phyloP scores from a whole-genome alignment of 768 basidiomycete genomes.

The Daedalea quercina region DNA sequence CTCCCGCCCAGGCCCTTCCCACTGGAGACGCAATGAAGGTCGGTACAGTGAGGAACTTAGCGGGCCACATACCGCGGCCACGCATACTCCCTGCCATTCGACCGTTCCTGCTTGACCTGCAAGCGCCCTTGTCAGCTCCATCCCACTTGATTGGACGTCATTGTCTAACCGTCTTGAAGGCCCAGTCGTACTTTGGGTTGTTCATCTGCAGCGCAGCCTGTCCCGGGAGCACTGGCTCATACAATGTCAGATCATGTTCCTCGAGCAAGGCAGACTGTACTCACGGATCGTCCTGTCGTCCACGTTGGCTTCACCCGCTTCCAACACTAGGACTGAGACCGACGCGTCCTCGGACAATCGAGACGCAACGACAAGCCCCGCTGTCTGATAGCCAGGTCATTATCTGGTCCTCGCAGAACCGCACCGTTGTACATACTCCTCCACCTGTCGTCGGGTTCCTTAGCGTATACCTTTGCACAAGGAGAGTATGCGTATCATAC shows the following conservation, averaged over 20 bases:
- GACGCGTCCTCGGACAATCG: constrained; percentile 30
- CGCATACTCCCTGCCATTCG: not conserved
- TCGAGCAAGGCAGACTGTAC: not conserved
- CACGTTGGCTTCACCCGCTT: constrained; percentile 19
- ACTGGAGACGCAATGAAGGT: not conserved
- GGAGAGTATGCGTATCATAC: not conserved
- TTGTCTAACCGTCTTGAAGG: constrained; percentile 9
- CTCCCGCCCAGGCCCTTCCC: constrained; percentile 32
- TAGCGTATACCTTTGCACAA: not conserved
- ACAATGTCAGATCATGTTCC: too few species aligned
- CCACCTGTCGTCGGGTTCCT: not conserved
- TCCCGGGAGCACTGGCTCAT: constrained; percentile 2
- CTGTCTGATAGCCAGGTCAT: constrained; percentile 4
- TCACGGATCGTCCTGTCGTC: constrained; percentile 3
- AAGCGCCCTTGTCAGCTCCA: not conserved
- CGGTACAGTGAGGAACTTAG: too few species aligned
- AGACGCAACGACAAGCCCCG: constrained; percentile 32
- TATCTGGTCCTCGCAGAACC: not conserved
- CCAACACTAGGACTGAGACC: constrained; percentile 29
- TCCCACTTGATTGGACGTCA: not conserved
- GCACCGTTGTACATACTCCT: constrained; percentile 3
- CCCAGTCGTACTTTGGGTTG: constrained; percentile 11
- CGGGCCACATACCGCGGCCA: constrained; percentile 2
- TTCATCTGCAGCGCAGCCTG: constrained; percentile 2
- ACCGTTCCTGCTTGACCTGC: constrained; percentile 4